Base-by-base conservation (phyloP, 2,329 filamentous ascomycete genomes). In the Trichophyton equinum region DNA sequence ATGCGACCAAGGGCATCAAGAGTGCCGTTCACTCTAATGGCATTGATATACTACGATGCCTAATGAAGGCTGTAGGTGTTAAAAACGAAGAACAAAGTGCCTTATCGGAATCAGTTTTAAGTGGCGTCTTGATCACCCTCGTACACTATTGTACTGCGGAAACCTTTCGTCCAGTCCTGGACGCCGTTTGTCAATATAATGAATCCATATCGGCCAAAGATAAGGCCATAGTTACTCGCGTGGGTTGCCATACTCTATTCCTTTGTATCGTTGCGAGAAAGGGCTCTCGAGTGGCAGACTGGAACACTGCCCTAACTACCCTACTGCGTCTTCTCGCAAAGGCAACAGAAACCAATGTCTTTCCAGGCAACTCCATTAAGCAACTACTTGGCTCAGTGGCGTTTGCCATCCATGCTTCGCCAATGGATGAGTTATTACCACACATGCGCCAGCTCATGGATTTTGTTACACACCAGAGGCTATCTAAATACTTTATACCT, bases 121-220 rank as follows among this genome's bases (percentile, higher is more conserved):
- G 82, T 65, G 92, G 92, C 27, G 82, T 92, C 27, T 72, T 96
- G 42, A 88, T 88, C 4, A 91, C 88, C 67, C 77, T 90, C 33
- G 85, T 96, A 58, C 94, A 99, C 71, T 87, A 95, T 70, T 87
- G 88, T 1, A 88, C 83, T 58, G 73, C 80, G 1, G 85, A 89
- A 33, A 89, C 86, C 0, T 92, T 96, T 70, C 77, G 78, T 57
- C 82, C 86, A 2, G 76, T 95, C 0, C 74, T 87, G 15, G 80
- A 85, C 5, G 77, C 82, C 1, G 77, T 95, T 3, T 71, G 84
- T 40, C 79, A 83, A 22, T 77, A 79, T 57, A 70, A 76, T 30
- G 71, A 74, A 51, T 57, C 64, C 4, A 64, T 67, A 2, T 67
- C 71, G 36, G 64, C 67, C 27, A 74, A 76, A 46, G 64, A 73